Conservation (phyloP, 345 rosid species). For the Brassica juncea region DNA sequence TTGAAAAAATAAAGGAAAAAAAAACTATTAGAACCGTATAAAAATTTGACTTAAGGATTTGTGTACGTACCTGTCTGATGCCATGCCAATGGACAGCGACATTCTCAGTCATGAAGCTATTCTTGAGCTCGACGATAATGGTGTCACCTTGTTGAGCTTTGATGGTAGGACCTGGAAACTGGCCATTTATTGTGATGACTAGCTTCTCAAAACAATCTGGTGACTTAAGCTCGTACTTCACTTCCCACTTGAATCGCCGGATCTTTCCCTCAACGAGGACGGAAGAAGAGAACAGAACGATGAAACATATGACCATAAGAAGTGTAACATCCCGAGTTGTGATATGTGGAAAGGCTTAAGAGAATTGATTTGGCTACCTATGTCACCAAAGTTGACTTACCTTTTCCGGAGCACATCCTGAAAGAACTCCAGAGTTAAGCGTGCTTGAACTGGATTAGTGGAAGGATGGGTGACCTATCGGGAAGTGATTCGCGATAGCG, state of each 20-base stretch:
- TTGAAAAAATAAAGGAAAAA: background rate
- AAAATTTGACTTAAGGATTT: background rate
- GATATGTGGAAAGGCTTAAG: too few species aligned
- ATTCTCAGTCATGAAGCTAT: slow-evolving; percentile 61
- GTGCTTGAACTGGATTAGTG: too few species aligned
- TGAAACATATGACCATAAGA: background rate
- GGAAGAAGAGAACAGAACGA: slow-evolving; percentile 3
- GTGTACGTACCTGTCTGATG: slow-evolving; percentile 50
- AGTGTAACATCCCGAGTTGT: background rate
- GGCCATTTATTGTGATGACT: slow-evolving; percentile 65
- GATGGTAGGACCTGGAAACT: slow-evolving; percentile 65
- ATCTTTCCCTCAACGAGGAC: slow-evolving; percentile 44
- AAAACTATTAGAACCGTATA: background rate
- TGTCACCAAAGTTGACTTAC: too few species aligned
- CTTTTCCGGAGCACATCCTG: too few species aligned
- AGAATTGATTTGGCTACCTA: too few species aligned
- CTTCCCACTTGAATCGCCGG: slow-evolving; percentile 58
- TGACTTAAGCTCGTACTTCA: slow-evolving; percentile 64
- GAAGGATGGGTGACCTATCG: too few species aligned
- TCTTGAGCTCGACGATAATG: slow-evolving; percentile 65
- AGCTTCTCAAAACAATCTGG: slow-evolving; percentile 66
- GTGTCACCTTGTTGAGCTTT: slow-evolving; percentile 66
- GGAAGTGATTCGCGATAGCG: too few species aligned
- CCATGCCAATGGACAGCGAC: slow-evolving; percentile 81
- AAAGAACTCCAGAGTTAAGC: too few species aligned